These are phyloP conservation scores for Massarina eburnea DNA, from an alignment of 2,329 filamentous ascomycete genomes.

Conservation along the genomic window DNA sequence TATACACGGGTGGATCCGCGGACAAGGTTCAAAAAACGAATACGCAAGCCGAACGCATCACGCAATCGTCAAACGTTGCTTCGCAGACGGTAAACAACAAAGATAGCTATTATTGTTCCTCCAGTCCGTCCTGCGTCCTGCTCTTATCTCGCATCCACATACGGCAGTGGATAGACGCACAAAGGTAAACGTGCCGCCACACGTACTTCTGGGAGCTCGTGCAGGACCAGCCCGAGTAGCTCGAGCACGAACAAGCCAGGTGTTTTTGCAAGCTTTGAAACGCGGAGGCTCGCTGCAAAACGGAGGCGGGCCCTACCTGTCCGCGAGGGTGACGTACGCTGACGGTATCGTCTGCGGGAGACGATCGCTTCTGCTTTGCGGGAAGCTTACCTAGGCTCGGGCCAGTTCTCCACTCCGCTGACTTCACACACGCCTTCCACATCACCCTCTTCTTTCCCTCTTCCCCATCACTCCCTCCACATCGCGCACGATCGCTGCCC, in stretches of 20 bases:
- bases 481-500: slow-evolving; percentile 34
- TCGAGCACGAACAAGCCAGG: background rate
- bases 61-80: background rate
- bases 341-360: slow-evolving; percentile 23
- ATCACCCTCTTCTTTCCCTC: slow-evolving; percentile 19
- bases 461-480: slow-evolving; percentile 13
- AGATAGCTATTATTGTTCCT: background rate
- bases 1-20: background rate
- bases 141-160: too few relatives aligned
- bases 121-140: too few relatives aligned
- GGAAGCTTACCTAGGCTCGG: slow-evolving; percentile 10
- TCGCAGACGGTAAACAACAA: background rate
- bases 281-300: slow-evolving; percentile 17
- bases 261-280: slow-evolving; percentile 13
- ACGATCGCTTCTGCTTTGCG: slow-evolving; percentile 26
- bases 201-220: background rate
- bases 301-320: slow-evolving; percentile 10
- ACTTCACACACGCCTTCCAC: slow-evolving; percentile 16
- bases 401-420: slow-evolving; percentile 16
- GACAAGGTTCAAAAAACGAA: background rate
- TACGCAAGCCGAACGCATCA: background rate
- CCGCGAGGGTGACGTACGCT: slow-evolving; percentile 32
- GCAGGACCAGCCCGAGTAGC: background rate
- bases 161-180: too few relatives aligned
- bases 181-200: too few relatives aligned